Conservation (phyloP, 2,329 filamentous ascomycete species). For the Coniochaeta sp. region DNA sequence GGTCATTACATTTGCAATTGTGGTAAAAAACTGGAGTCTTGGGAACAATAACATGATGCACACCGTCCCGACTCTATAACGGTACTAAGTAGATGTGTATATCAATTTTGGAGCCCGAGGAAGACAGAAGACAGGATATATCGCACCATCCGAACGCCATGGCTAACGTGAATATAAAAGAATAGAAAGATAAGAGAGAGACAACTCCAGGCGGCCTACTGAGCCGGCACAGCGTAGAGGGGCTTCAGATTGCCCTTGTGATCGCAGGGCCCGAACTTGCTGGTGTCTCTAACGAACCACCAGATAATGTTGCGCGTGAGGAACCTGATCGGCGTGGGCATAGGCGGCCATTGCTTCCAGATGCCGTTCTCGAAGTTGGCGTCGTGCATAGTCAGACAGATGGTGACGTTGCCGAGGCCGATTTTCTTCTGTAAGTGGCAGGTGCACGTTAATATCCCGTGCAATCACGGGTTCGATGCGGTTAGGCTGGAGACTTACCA, state of each 20-base stretch:
- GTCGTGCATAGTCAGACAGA: slow-evolving; percentile 15
- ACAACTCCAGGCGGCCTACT: background rate
- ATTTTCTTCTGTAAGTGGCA: slow-evolving; percentile 11
- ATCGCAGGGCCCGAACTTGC: slow-evolving; percentile 21
- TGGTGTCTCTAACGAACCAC: slow-evolving; percentile 12
- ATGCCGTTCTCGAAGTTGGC: slow-evolving; percentile 15
- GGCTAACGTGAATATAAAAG: background rate
- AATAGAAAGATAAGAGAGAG: background rate
- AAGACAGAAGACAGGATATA: background rate
- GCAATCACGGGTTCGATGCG: background rate
- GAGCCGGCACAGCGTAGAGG: slow-evolving; percentile 16
- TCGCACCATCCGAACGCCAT: background rate
- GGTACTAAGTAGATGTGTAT: too few relatives aligned
- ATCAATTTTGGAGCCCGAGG: background rate
- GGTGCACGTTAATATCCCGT: background rate
- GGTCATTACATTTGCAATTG: too few relatives aligned
- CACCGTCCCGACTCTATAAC: too few relatives aligned
- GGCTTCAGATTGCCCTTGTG: slow-evolving; percentile 13
- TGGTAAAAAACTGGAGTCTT: too few relatives aligned
- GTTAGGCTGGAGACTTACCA: slow-evolving; percentile 9
- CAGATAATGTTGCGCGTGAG: slow-evolving; percentile 12
- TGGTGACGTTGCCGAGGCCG: slow-evolving; percentile 14
- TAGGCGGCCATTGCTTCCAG: slow-evolving; percentile 24
- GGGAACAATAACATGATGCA: too few relatives aligned
- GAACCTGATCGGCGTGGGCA: slow-evolving; percentile 13